Conservation (phyloP, 108 stramenopile species). For the Nannochloropsis gaditana region DNA sequence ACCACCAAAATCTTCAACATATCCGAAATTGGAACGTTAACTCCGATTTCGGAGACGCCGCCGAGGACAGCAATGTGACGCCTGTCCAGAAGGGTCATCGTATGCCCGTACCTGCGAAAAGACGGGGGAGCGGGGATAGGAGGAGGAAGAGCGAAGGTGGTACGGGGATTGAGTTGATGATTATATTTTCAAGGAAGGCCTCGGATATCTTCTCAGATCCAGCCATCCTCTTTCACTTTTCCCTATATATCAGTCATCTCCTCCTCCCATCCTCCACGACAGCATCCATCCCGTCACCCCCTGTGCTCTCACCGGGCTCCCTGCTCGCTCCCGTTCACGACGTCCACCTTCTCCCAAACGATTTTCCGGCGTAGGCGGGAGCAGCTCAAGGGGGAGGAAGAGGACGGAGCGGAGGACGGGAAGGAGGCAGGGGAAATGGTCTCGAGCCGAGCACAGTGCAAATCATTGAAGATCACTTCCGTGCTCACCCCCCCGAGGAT, state of each 20-base stretch:
- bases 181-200: not conserved
- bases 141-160: not conserved
- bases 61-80: not conserved
- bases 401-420: not conserved
- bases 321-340: not conserved
- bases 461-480: slow-evolving; percentile 25
- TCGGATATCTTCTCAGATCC: not conserved
- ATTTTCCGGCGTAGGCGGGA: not conserved
- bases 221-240: not conserved
- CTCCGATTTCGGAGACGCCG: not conserved
- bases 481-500: slow-evolving; percentile 36
- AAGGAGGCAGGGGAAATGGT: not conserved
- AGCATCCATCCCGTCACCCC: not conserved
- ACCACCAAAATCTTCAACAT: not conserved
- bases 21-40: not conserved
- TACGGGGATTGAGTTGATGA: not conserved
- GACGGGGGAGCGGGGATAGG: not conserved
- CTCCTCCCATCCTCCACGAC: not conserved
- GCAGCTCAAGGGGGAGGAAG: not conserved
- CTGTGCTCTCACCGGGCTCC: not conserved
- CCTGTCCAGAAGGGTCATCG: not conserved
- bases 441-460: slow-evolving; percentile 25
- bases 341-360: not conserved
- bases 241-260: not conserved
- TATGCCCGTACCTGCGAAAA: not conserved